phyloP scores from a whole-genome alignment of 495 filamentous ascomycete species.

The Aspergillus conjunctus region DNA sequence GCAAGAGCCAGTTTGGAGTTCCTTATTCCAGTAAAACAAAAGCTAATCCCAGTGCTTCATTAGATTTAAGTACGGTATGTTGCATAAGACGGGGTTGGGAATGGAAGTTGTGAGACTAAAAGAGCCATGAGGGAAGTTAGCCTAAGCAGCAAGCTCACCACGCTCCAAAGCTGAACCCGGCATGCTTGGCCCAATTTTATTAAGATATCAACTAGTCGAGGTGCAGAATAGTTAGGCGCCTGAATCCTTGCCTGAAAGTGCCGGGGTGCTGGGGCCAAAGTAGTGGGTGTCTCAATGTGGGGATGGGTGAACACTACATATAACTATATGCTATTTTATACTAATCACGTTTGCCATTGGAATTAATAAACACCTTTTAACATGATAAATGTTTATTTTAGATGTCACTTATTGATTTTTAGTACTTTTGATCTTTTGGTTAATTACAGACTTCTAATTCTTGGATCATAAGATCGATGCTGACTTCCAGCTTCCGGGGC shows the following conservation, averaged over 20 bases:
- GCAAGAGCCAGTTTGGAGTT: neutral
- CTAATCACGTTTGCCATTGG: neutral
- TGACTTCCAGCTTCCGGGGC: neutral
- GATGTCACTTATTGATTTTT: neutral
- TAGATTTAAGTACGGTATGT: neutral
- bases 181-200: neutral
- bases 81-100: neutral
- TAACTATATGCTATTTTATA: neutral
- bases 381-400: neutral
- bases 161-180: neutral
- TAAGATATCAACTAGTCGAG: neutral
- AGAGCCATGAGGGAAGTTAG: neutral
- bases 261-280: neutral
- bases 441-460: neutral
- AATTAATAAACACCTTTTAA: neutral
- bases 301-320: neutral
- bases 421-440: neutral
- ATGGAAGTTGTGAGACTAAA: neutral
- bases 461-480: neutral
- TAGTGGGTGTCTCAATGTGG: neutral
- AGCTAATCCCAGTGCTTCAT: neutral
- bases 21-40: neutral
- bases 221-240: neutral
- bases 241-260: neutral
- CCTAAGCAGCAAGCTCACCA: slow-evolving; percentile 1